These are phyloP conservation scores for Salix koriyanagi DNA, from an alignment of 345 rosid genomes.

Conservation along the genomic window DNA sequence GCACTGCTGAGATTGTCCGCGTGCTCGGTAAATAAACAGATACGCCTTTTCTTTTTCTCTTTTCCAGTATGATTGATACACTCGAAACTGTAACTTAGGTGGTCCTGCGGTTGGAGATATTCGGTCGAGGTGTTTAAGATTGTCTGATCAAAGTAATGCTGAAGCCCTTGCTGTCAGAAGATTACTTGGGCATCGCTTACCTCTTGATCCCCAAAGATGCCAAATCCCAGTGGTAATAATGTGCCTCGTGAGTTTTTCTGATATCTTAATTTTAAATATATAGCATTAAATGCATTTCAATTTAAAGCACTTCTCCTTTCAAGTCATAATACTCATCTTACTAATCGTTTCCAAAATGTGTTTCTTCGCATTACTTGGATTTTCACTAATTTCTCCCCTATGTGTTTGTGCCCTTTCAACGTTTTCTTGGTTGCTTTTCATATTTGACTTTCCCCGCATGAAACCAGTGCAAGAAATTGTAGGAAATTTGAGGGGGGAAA, in stretches of 20 bases:
- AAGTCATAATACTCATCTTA: no score
- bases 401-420: no score
- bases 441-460: no score
- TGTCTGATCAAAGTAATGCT: slow-evolving; percentile 76
- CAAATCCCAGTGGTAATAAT: slow-evolving; percentile 75
- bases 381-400: no score
- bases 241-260: not conserved
- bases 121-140: slow-evolving; percentile 88
- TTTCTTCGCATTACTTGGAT: not conserved
- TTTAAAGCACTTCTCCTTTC: no score
- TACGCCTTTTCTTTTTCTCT: not conserved
- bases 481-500: no score
- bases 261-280: not conserved
- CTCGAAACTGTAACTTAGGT: slow-evolving; percentile 31
- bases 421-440: no score
- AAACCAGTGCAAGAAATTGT: no score
- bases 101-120: slow-evolving; percentile 99
- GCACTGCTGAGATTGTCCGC: slow-evolving; percentile 97
- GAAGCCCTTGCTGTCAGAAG: slow-evolving; percentile 89
- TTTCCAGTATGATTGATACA: not conserved
- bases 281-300: no score
- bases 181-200: slow-evolving; percentile 86
- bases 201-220: slow-evolving; percentile 52
- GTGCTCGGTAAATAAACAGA: slow-evolving; percentile 54
- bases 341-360: no score